These are phyloP conservation scores for Thermothielavioides terrestris DNA, from an alignment of 495 filamentous ascomycete genomes.

Conservation along the genomic window DNA sequence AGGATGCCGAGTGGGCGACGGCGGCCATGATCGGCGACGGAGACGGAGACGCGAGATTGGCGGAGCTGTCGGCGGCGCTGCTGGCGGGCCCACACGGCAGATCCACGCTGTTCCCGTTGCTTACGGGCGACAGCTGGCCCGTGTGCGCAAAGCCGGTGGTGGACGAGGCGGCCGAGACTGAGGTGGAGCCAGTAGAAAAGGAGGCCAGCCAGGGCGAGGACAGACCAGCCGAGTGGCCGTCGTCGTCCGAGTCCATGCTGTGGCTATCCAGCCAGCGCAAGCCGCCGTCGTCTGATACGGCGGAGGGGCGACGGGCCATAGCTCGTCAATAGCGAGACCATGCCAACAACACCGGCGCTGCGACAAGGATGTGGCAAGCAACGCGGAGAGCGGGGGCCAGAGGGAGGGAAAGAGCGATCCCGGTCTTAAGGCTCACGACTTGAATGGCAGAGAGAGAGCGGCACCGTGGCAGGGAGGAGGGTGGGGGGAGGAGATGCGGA, in stretches of 20 bases:
- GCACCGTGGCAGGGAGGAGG: too few species aligned
- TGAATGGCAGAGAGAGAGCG: slow-evolving; percentile 4
- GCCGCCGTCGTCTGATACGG: slow-evolving; percentile 34
- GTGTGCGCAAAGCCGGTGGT: slow-evolving; percentile 26
- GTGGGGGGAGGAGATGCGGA: background rate
- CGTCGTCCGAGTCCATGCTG: slow-evolving; percentile 38
- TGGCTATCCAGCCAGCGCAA: slow-evolving; percentile 36
- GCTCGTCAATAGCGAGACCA: slow-evolving; percentile 35
- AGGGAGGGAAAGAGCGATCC: slow-evolving; percentile 5
- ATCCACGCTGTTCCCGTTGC: slow-evolving; percentile 41
- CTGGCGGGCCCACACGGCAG: slow-evolving; percentile 21
- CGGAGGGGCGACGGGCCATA: slow-evolving; percentile 36
- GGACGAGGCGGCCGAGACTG: slow-evolving; percentile 16
- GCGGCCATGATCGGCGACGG: slow-evolving; percentile 25
- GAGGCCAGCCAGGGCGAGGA: slow-evolving; percentile 34
- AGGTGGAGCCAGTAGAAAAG: slow-evolving; percentile 16
- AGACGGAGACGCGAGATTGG: slow-evolving; percentile 22
- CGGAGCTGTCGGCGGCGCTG: slow-evolving; percentile 11
- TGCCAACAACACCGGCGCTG: slow-evolving; percentile 25
- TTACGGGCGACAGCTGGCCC: slow-evolving; percentile 43
- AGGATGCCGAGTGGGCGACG: slow-evolving; percentile 26
- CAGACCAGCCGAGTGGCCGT: slow-evolving; percentile 27
- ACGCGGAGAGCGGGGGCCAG: background rate
- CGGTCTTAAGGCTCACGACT: slow-evolving; percentile 16
- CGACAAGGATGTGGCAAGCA: slow-evolving; percentile 5